phyloP scores from a whole-genome alignment of 2,329 filamentous ascomycete genomes.

The Achaetomium macrosporum region DNA sequence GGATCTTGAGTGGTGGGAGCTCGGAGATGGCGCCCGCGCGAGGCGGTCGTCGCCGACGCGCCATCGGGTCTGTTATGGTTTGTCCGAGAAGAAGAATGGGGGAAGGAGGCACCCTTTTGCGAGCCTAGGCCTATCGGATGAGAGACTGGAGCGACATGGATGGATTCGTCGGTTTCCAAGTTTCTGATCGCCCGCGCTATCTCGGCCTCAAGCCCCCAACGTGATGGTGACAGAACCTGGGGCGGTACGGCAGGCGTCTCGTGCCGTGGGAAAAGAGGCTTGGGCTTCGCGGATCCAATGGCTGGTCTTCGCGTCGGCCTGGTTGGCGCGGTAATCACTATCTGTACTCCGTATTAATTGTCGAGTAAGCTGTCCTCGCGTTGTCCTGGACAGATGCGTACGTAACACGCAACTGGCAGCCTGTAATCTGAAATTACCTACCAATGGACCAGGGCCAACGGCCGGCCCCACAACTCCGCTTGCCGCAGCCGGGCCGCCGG shows the following conservation, averaged over 20 bases:
- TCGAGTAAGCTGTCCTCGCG: background rate
- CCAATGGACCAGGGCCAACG: background rate
- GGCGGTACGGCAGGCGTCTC: no score
- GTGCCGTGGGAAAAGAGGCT: no score
- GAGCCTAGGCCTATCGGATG: background rate
- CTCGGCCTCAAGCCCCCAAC: no score
- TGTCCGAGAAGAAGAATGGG: background rate
- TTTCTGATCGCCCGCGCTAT: no score
- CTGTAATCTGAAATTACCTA: background rate
- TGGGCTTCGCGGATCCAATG: no score
- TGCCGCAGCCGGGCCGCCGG: no score
- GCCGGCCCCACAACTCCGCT: background rate
- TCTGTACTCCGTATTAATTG: background rate
- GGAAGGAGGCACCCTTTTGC: background rate
- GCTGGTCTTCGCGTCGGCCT: background rate
- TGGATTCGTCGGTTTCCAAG: background rate
- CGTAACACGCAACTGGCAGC: background rate
- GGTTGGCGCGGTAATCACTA: no score
- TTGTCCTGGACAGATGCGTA: background rate
- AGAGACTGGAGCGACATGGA: no score
- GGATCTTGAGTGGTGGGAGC: constrained; percentile 55
- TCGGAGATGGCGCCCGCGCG: constrained; percentile 55
- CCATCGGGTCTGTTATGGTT: constrained; percentile 34
- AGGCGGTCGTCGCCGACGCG: constrained; percentile 51
- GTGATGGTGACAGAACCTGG: no score